Evolutionary conservation across 805 yeast species (phyloP), one percentile per base, ranked within the genome.

Genomic region (Candida pseudoglaebosa): DNA sequence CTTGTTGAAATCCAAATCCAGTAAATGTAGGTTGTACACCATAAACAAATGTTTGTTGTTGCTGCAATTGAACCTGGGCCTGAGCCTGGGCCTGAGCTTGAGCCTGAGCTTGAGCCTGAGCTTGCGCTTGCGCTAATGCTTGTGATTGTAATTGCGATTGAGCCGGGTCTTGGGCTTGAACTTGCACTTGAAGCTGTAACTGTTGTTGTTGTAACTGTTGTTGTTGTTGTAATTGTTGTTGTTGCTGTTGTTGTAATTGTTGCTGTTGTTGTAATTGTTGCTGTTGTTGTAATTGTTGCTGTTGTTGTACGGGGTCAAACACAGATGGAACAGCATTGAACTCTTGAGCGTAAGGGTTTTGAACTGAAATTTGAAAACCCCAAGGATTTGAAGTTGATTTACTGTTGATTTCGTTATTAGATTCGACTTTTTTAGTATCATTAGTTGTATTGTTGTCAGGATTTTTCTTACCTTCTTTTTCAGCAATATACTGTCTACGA

Each of bases 401-500:
- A 48, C 65, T 50, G 24, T 32, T 32, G 35, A 32, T 22, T n/a
- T 15, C 34, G 16, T 9, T 7, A 36, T 48, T 46, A 14, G 39
- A 13, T 6, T 16, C 39, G 28, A 18, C 19, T 14, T 30, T 16
- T 6, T 28, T 12, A 14, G 35, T 30, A 30, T 20, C 2, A 16
- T 22, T 37, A 39, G 44, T 15, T 24, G 32, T 19, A 18, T 20
- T 34, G 4, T 16, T 28, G 20, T 19, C 28, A 8, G 36, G 30
- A 22, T 21, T 30, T 6, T 9, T 22, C 19, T 21, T 29, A 13
- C 24, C 34, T 20, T 29, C 26, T 59, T 77, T 80, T 51, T 85
- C 91, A 28, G 78, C 79, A 45, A 87, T 61, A 53, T 84, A 88
- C 53, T 85, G 95, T 43, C 80, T 67, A 57, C 95, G 76, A 56